Conservation (phyloP, 495 filamentous ascomycete genomes). For the Aspergillus cristatus region DNA sequence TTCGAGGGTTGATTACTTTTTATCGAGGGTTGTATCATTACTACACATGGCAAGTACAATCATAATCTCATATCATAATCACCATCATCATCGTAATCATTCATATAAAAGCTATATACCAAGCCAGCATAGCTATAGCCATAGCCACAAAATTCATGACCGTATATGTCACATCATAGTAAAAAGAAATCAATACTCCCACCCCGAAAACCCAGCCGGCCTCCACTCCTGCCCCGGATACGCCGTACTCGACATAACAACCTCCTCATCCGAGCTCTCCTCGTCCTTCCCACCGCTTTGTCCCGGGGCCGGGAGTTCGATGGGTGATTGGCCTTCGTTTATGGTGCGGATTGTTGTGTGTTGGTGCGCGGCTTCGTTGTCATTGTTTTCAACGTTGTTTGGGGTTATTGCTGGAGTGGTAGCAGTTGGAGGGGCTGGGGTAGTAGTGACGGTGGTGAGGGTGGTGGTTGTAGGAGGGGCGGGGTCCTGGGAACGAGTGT, state of each 20-base stretch:
- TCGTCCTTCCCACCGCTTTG: conserved; percentile 3
- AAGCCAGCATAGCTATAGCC: no score
- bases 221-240: conserved; percentile 83
- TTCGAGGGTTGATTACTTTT: conserved; percentile 60
- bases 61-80: no score
- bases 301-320: conserved; percentile 29
- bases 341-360: conserved; percentile 14
- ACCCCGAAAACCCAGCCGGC: conserved; percentile 33
- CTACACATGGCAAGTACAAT: no score
- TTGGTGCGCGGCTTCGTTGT: conserved; percentile 10
- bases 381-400: background rate
- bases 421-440: background rate
- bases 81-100: no score
- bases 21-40: no score
- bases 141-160: no score
- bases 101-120: no score
- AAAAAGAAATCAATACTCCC: conserved; percentile 17
- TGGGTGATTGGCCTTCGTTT: conserved; percentile 16
- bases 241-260: conserved; percentile 65
- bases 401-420: no score
- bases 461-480: background rate
- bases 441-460: background rate
- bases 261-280: conserved; percentile 45
- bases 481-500: background rate
- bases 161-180: conserved; percentile 1